A percentile compares a stretch with the other conserved stretches of the same genome.
phyloP scores from a whole-genome alignment of 805 yeast species.

The Tanozyma kutaoensis region DNA sequence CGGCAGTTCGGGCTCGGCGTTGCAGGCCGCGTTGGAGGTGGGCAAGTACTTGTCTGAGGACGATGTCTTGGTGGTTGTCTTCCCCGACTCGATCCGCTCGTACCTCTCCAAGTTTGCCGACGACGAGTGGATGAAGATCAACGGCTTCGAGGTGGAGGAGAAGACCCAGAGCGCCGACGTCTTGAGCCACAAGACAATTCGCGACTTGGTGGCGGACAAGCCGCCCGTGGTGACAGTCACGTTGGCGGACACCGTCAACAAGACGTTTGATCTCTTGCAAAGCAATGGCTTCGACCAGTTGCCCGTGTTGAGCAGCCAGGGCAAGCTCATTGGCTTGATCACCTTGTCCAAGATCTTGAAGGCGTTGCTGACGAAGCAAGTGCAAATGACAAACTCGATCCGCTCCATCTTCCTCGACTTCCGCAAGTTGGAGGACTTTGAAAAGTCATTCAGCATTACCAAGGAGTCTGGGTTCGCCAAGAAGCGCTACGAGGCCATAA shows the following conservation, averaged over 20 bases:
- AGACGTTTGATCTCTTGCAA: conserved; percentile 57
- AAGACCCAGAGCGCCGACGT: conserved; percentile 25
- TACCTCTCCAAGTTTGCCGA: conserved; percentile 80
- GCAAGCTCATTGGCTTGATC: conserved; percentile 60
- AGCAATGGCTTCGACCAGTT: conserved; percentile 75
- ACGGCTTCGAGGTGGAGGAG: conserved; percentile 53
- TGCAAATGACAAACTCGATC: conserved; percentile 43
- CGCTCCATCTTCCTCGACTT: conserved; percentile 57
- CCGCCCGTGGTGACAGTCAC: conserved; percentile 72
- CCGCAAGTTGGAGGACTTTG: conserved; percentile 55
- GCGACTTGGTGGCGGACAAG: conserved; percentile 46
- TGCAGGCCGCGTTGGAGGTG: conserved; percentile 64
- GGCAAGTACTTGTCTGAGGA: conserved; percentile 57
- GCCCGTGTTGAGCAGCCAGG: conserved; percentile 53
- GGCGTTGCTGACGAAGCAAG: conserved; percentile 46
- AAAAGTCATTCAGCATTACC: conserved; percentile 49
- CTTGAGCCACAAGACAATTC: conserved; percentile 34
- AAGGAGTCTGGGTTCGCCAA: conserved; percentile 42
- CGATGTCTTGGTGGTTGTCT: conserved; percentile 64
- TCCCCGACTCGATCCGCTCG: conserved; percentile 82
- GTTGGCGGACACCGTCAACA: conserved; percentile 42
- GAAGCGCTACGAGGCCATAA: conserved; percentile 55
- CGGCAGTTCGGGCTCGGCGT: conserved; percentile 81
- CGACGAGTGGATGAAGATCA: conserved; percentile 80
- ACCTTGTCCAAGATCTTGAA: conserved; percentile 65